Conservation (phyloP, 106 monocot genomes). For the Agapanthus africanus region DNA sequence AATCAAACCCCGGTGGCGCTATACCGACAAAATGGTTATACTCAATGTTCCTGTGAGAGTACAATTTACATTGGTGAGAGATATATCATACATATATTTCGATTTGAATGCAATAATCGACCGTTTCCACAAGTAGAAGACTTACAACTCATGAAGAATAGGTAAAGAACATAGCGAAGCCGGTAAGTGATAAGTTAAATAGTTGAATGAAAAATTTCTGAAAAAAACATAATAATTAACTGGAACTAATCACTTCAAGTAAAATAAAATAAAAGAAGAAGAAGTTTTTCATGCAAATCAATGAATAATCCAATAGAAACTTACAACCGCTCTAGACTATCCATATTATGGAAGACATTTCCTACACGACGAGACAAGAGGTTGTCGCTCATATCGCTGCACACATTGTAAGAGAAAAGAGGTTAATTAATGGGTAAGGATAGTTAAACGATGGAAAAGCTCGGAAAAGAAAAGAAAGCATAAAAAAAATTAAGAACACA, state of each 20-base stretch:
- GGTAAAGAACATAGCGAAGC: too few species aligned
- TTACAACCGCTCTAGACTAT: neutral
- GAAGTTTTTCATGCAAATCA: too few species aligned
- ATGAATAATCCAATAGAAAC: too few species aligned
- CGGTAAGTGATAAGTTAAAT: neutral
- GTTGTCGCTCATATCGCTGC: neutral
- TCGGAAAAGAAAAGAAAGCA: neutral
- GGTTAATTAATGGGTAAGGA: neutral
- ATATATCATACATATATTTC: too few species aligned
- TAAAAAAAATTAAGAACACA: neutral
- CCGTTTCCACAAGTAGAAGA: too few species aligned
- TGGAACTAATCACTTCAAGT: neutral
- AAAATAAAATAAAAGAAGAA: neutral
- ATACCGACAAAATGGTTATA: too few species aligned
- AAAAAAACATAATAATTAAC: neutral
- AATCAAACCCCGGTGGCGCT: too few species aligned
- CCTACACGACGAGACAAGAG: neutral
- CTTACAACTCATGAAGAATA: too few species aligned
- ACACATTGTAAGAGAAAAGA: neutral
- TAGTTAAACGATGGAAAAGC: neutral
- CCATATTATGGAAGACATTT: neutral
- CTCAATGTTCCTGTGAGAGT: too few species aligned
- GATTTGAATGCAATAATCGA: too few species aligned
- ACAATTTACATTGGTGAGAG: too few species aligned
- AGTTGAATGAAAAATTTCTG: neutral